Conservation (phyloP, 1,284 basidiomycete species). For the Melampsora americana region DNA sequence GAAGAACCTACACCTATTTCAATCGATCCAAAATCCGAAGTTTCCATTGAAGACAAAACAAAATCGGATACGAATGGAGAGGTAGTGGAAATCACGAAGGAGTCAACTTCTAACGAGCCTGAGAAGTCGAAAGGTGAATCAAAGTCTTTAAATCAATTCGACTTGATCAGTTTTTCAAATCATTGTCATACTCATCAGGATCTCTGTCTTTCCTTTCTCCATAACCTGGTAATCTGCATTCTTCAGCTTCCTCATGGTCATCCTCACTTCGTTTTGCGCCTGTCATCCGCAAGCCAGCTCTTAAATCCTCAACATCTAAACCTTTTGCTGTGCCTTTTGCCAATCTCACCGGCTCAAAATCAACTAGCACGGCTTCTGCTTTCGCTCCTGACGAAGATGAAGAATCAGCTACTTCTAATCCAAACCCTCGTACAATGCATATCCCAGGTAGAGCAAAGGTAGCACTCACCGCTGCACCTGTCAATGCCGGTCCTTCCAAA, state of each 20-base stretch:
- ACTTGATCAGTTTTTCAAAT: background rate
- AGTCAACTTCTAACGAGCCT: conserved; percentile 10
- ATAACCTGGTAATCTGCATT: background rate
- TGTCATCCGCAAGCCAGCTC: conserved; percentile 40
- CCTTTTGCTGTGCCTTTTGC: conserved; percentile 40
- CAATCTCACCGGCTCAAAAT: conserved; percentile 13
- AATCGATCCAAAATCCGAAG: background rate
- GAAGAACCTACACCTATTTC: conserved; percentile 9
- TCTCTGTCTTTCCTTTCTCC: background rate
- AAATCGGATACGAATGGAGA: background rate
- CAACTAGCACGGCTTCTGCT: conserved; percentile 25
- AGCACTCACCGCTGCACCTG: conserved; percentile 32
- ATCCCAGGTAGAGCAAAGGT: conserved; percentile 43
- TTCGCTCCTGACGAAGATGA: conserved; percentile 35
- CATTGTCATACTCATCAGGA: background rate
- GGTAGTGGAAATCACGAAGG: background rate
- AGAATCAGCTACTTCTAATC: conserved; percentile 15
- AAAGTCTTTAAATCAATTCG: background rate
- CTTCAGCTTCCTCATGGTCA: conserved; percentile 44
- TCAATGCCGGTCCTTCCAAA: conserved; percentile 17
- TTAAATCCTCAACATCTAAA: conserved; percentile 28
- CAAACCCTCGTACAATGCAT: conserved; percentile 20
- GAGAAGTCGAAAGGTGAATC: conserved; percentile 44
- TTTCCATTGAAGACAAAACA: background rate
- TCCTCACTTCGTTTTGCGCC: conserved; percentile 44